Conservation (phyloP, 306 rosid genomes). For the Vicia sativa region DNA sequence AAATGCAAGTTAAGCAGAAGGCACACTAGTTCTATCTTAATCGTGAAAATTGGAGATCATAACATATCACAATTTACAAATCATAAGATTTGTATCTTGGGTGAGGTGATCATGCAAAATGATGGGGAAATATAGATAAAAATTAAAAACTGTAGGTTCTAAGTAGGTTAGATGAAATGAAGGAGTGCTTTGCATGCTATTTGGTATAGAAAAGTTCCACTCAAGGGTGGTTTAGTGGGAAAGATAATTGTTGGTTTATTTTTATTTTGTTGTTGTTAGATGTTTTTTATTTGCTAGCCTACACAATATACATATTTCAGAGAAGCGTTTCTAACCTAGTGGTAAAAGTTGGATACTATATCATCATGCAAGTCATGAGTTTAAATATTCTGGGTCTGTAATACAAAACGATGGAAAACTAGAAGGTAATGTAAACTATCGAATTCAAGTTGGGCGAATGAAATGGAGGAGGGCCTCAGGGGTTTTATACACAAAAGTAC, state of each 20-base stretch:
- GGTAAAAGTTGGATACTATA: no score
- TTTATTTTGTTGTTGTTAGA: neutral
- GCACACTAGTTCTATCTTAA: neutral
- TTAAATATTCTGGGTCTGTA: no score
- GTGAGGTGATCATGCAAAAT: slow-evolving; percentile 1
- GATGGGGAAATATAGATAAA: slow-evolving; percentile 9
- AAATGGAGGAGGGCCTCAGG: no score
- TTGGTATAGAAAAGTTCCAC: neutral
- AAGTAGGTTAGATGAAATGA: neutral
- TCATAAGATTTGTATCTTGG: slow-evolving; percentile 1
- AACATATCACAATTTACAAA: neutral
- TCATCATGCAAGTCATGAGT: no score
- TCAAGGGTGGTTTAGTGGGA: neutral
- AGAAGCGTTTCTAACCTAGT: no score
- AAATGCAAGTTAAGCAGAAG: slow-evolving; percentile 17
- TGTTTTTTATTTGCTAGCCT: neutral
- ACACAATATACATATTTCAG: neutral
- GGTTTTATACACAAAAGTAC: no score
- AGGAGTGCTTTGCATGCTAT: neutral
- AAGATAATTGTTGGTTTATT: slow-evolving; percentile 5
- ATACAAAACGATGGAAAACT: no score
- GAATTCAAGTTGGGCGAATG: no score
- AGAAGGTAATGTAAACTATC: no score
- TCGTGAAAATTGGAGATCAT: slow-evolving; percentile 5
- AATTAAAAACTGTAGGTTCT: neutral